These are phyloP conservation scores for Obba rivulosa DNA, from an alignment of 768 basidiomycete species.

Conservation along the genomic window DNA sequence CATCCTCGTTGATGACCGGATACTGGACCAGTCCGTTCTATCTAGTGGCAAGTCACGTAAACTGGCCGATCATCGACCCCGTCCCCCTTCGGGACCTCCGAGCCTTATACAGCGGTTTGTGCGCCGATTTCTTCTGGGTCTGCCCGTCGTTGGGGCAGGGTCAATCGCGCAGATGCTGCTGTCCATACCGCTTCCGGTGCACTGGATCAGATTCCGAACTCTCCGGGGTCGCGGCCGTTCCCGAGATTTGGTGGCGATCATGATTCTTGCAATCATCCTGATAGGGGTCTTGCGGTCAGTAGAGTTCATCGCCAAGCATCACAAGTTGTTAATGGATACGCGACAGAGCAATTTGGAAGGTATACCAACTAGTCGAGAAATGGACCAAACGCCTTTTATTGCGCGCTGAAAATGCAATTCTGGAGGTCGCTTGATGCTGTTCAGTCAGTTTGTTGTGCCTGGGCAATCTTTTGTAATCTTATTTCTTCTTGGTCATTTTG, in stretches of 20 bases:
- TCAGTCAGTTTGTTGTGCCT: background rate
- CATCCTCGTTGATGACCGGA: constrained; percentile 51
- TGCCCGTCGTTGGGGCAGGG: constrained; percentile 73
- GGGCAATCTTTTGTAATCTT: no score
- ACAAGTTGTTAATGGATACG: background rate
- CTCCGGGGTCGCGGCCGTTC: constrained; percentile 46
- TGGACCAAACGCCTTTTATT: constrained; percentile 55
- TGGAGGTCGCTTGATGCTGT: constrained; percentile 47
- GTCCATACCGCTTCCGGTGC: constrained; percentile 60
- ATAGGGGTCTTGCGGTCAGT: constrained; percentile 59
- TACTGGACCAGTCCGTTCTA: constrained; percentile 29
- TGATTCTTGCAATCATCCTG: constrained; percentile 56
- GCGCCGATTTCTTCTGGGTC: constrained; percentile 68
- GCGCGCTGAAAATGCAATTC: constrained; percentile 74
- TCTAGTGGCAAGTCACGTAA: background rate
- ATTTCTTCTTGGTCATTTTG: background rate
- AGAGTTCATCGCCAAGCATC: background rate
- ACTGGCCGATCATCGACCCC: constrained; percentile 1
- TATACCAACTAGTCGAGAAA: constrained; percentile 60
- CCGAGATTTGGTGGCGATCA: constrained; percentile 59
- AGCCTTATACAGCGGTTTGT: constrained; percentile 52
- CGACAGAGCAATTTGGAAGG: constrained; percentile 60
- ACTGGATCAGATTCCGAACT: constrained; percentile 62
- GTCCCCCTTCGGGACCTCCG: constrained; percentile 27
- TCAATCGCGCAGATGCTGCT: constrained; percentile 70